phyloP scores from a whole-genome alignment of 192 early-diverging fungal species.

The Coemansia sp. region DNA sequence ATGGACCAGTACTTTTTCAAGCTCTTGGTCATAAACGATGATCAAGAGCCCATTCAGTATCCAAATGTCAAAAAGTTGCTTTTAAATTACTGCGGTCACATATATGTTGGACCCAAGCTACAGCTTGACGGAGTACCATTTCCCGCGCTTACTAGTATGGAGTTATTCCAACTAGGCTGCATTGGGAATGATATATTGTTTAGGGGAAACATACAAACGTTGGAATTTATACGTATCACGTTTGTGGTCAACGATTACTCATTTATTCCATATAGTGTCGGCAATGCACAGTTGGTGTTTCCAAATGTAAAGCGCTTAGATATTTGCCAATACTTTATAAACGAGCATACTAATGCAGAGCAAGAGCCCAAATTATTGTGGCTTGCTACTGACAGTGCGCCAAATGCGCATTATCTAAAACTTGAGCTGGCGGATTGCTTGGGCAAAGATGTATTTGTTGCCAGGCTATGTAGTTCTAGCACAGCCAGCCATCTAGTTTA shows the following conservation, averaged over 20 bases:
- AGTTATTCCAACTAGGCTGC: not conserved
- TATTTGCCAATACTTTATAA: not conserved
- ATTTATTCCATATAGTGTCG: not conserved
- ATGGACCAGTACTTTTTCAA: not conserved
- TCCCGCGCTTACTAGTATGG: not conserved
- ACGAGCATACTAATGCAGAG: not conserved
- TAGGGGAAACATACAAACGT: not conserved
- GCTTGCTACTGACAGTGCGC: not conserved
- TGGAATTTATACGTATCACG: not conserved
- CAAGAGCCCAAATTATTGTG: not conserved
- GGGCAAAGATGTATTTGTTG: not conserved
- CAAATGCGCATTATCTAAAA: not conserved
- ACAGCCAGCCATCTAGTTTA: not conserved
- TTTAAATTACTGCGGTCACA: not conserved
- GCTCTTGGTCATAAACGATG: not conserved
- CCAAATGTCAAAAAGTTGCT: not conserved
- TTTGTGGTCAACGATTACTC: not conserved
- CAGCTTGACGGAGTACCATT: not conserved
- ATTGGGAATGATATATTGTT: not conserved
- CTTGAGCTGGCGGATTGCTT: not conserved
- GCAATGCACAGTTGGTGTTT: not conserved
- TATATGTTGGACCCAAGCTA: not conserved
- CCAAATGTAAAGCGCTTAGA: not conserved
- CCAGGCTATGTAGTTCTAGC: not conserved
- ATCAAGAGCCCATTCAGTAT: not conserved